These are phyloP conservation scores for Russula sp. DNA, from an alignment of 768 basidiomycete genomes.

Conservation along the genomic window DNA sequence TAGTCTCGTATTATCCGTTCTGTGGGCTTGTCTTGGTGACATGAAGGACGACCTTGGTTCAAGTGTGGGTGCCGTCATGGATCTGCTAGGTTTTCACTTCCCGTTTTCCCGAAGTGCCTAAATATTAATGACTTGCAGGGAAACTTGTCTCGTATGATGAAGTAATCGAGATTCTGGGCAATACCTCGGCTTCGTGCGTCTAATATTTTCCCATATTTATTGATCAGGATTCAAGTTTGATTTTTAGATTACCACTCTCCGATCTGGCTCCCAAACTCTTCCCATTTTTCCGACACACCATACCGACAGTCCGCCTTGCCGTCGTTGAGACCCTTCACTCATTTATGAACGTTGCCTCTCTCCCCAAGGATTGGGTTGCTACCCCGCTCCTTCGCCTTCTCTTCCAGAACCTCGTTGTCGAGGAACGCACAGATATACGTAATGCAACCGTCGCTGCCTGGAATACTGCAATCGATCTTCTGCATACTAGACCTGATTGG, in stretches of 20 bases:
- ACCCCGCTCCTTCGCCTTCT: constrained; percentile 76
- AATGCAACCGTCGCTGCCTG: constrained; percentile 69
- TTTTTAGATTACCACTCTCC: constrained; percentile 70
- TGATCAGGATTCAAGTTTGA: not conserved
- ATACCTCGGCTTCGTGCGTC: constrained; percentile 69
- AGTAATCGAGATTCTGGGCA: constrained; percentile 74
- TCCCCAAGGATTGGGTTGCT: constrained; percentile 79
- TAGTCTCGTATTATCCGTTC: constrained; percentile 68
- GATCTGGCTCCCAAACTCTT: constrained; percentile 83
- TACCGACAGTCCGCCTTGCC: constrained; percentile 85
- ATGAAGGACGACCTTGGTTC: constrained; percentile 97
- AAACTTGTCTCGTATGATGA: constrained; percentile 75
- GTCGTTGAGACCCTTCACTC: constrained; percentile 86
- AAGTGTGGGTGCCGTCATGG: constrained; percentile 97
- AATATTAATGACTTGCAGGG: constrained; percentile 44
- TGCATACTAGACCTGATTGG: constrained; percentile 46
- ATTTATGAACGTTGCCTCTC: constrained; percentile 74
- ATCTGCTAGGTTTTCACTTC: constrained; percentile 69
- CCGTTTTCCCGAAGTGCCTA: not conserved
- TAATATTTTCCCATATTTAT: not conserved
- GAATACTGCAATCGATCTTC: constrained; percentile 61
- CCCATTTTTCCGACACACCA: constrained; percentile 97
- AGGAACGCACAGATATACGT: constrained; percentile 85
- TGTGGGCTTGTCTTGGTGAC: constrained; percentile 87
- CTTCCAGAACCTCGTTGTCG: constrained; percentile 91